Percentiles rank a stretch among this genome's conserved stretches.
phyloP scores from a whole-genome alignment of 306 rosid species.

The Rosa multiflora region DNA sequence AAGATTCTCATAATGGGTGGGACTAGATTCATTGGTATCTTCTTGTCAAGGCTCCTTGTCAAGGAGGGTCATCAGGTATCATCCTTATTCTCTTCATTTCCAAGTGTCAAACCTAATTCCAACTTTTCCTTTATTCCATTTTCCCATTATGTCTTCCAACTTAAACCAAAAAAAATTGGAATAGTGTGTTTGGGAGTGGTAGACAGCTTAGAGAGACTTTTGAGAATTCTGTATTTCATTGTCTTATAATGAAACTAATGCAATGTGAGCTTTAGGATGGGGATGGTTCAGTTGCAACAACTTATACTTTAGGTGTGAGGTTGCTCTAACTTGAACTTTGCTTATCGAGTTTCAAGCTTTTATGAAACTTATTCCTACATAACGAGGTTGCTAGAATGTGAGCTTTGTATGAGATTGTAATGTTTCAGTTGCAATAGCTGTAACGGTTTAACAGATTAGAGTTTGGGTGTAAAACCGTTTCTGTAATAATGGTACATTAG shows the following conservation, averaged over 20 bases:
- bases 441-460: not conserved
- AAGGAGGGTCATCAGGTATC: slow-evolving; percentile 93
- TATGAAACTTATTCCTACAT: not conserved
- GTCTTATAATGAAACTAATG: not conserved
- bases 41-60: slow-evolving; percentile 91
- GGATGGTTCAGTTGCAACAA: not conserved
- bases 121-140: not conserved
- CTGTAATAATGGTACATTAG: not conserved
- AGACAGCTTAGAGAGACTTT: no score
- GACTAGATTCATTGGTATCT: slow-evolving; percentile 85
- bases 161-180: not conserved
- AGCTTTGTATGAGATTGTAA: not conserved
- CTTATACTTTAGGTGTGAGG: not conserved
- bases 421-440: not conserved
- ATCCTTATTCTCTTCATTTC: not conserved
- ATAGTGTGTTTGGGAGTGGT: not conserved
- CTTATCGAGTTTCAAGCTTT: not conserved
- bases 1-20: slow-evolving; percentile 97
- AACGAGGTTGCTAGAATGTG: not conserved
- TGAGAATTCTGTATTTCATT: not conserved
- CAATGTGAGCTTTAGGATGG: not conserved
- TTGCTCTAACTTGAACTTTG: not conserved
- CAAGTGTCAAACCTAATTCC: not conserved
- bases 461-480: not conserved
- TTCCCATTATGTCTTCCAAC: no score